phyloP scores from a whole-genome alignment of 2,329 filamentous ascomycete genomes.

The Mycocentrospora acerina region DNA sequence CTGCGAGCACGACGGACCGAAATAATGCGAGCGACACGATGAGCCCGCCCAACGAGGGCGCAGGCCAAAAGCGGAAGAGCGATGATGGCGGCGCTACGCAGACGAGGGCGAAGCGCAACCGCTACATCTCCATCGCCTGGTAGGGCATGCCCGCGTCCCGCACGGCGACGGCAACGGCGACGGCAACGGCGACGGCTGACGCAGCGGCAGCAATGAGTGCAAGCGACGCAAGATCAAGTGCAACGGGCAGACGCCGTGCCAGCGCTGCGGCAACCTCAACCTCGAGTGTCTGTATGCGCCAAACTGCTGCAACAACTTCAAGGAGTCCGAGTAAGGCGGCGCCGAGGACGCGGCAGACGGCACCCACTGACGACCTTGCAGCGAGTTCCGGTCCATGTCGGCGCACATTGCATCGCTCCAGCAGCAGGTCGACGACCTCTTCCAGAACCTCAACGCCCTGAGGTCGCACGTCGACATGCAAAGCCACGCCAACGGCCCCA shows the following conservation, averaged over 20 bases:
- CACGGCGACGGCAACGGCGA: conserved; percentile 1
- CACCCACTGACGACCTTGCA: conserved; percentile 24
- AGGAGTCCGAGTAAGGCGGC: conserved; percentile 70
- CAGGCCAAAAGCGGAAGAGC: conserved; percentile 45
- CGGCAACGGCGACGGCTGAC: conserved; percentile 11
- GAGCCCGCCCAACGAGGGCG: conserved; percentile 30
- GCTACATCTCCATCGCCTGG: conserved; percentile 69
- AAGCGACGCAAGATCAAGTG: conserved; percentile 69
- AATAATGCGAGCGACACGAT: conserved; percentile 36
- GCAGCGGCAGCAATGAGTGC: conserved; percentile 59
- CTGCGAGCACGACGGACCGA: conserved; percentile 10
- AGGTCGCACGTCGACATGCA: conserved; percentile 51
- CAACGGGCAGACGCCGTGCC: conserved; percentile 66
- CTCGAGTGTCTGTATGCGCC: conserved; percentile 66
- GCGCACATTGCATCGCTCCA: conserved; percentile 73
- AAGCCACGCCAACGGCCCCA: conserved; percentile 28
- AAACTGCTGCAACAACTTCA: conserved; percentile 78
- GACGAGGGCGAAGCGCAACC: conserved; percentile 63
- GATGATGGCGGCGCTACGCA: conserved; percentile 46
- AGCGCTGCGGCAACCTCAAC: conserved; percentile 64
- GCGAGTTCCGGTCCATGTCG: conserved; percentile 80
- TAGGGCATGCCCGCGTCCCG: conserved; percentile 45
- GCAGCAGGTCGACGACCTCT: conserved; percentile 79
- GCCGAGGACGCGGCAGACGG: background rate
- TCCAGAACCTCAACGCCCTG: conserved; percentile 69